Percentiles rank a stretch among this genome's conserved stretches.
Conservation (phyloP, 805 yeast species). For the Candida ascalaphidarum region DNA sequence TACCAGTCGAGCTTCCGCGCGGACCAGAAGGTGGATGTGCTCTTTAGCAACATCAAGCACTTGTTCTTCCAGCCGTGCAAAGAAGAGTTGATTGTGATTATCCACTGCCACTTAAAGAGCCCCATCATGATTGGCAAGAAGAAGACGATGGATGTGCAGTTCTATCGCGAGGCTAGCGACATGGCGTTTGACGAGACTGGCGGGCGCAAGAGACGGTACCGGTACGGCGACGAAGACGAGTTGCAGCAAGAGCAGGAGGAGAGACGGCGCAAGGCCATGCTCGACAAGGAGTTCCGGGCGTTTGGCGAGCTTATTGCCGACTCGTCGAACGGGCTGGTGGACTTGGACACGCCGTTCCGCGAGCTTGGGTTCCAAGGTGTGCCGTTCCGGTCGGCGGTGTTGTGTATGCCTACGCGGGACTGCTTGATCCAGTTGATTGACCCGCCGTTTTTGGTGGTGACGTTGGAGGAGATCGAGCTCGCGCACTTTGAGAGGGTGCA, state of each 20-base stretch:
- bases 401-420: constrained; percentile 95
- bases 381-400: constrained; percentile 88
- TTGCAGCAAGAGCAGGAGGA: constrained; percentile 98
- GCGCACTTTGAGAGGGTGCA: constrained; percentile 96
- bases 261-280: constrained; percentile 79
- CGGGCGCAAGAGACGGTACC: constrained; percentile 74
- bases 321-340: constrained; percentile 73
- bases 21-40: constrained; percentile 81
- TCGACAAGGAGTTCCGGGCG: constrained; percentile 84
- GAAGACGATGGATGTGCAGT: constrained; percentile 91
- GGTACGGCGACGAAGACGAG: constrained; percentile 98
- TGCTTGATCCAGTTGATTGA: constrained; percentile 91
- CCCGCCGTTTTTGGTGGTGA: constrained; percentile 89
- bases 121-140: constrained; percentile 95
- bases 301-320: constrained; percentile 91
- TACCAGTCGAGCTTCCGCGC: constrained; percentile 80
- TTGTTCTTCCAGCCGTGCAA: constrained; percentile 93
- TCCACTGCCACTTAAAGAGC: constrained; percentile 85
- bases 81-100: constrained; percentile 85
- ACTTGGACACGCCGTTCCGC: constrained; percentile 89
- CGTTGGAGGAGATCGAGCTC: constrained; percentile 85
- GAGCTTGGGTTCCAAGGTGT: constrained; percentile 97
- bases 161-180: constrained; percentile 94
- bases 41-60: constrained; percentile 87
- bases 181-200: constrained; percentile 97